Evolutionary conservation across 129 eudicot genomes (phyloP), one percentile per base, ranked within the genome.

Genomic region (Daucus carota): DNA sequence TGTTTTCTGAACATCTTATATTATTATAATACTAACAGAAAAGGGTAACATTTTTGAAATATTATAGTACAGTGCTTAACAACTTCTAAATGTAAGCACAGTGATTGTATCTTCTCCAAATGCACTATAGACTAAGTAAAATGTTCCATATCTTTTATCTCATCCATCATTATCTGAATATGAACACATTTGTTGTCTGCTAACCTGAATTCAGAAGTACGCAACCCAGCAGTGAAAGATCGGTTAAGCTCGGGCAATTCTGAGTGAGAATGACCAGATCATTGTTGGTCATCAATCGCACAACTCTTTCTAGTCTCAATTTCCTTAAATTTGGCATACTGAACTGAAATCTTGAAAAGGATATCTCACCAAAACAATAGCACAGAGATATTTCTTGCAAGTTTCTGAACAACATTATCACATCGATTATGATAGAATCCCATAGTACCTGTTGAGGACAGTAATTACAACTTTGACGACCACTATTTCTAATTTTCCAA

Each of bases 221-320:
- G 85, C 98, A 94, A 65, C 98, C 98, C 52, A 86, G 76, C 87
- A 94, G 73, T 62, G 96, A 86, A 31, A 94, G 90, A 70, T 91
- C 88, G 33, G 70, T 76, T 76, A 94, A 81, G 45, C 81, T 85
- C 29, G 79, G 62, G 83, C 90, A 91, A 79, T 80, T 89, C 62
- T 79, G 83, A 50, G 87, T 84, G 78, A 94, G 81, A 75, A 68
- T 80, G 54, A 82, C 75, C 90, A 94, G 78, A 80, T 86, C 96
- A 46, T 75, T 84, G 84, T 94, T 94, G 77, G 85, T 87, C 93
- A 94, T 83, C 92, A 92, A 86, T 34, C 93, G 88, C 70, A 93
- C 74, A 60, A 91, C 97, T 76, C 98, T 89, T 91, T 94, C 97
- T 73, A 94, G 96, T 84, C 85, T 91, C 78, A 94, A 81, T 75